Percentiles rank a stretch among this genome's conserved stretches.
Evolutionary conservation across 768 basidiomycete species (phyloP).

Genomic region (Asterophora lycoperdoides): DNA sequence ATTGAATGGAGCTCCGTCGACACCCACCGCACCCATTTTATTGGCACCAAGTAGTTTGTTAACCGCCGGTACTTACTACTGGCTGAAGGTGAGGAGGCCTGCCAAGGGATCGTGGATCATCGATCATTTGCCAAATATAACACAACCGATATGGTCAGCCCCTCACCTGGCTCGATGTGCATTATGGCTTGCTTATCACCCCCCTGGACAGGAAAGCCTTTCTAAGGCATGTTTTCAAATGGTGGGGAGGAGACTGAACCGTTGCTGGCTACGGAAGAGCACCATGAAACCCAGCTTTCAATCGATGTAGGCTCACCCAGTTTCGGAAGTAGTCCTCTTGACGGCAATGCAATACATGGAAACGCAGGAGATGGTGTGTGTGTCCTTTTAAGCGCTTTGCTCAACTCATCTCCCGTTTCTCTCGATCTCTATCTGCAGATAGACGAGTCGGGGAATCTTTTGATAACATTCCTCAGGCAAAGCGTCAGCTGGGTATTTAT

Average conservation of each 20-base stretch:
- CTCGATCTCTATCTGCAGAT: constrained; percentile 2
- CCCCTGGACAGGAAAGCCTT: too few species aligned
- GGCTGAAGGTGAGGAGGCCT: too few species aligned
- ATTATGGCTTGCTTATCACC: too few species aligned
- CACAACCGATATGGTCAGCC: too few species aligned
- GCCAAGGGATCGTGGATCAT: too few species aligned
- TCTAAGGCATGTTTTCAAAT: not conserved
- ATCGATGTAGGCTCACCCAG: not conserved
- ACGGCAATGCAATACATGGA: constrained; percentile 10
- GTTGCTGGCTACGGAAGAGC: not conserved
- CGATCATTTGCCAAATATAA: too few species aligned
- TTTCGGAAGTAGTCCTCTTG: constrained; percentile 1
- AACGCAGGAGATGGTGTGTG: constrained; percentile 6
- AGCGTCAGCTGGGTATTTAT: constrained; percentile 15
- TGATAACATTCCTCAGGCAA: constrained; percentile 14
- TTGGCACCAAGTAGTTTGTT: too few species aligned
- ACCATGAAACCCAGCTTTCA: not conserved
- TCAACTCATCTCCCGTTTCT: not conserved
- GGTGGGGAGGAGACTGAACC: not conserved
- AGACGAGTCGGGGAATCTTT: constrained; percentile 15
- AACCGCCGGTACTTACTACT: too few species aligned
- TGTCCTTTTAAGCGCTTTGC: not conserved
- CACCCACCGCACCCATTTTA: too few species aligned
- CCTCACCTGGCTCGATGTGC: too few species aligned
- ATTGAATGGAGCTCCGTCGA: too few species aligned